A percentile compares a stretch with the other conserved stretches of the same genome.
phyloP scores from a whole-genome alignment of 306 rosid genomes.

The Lathyrus sativus region DNA sequence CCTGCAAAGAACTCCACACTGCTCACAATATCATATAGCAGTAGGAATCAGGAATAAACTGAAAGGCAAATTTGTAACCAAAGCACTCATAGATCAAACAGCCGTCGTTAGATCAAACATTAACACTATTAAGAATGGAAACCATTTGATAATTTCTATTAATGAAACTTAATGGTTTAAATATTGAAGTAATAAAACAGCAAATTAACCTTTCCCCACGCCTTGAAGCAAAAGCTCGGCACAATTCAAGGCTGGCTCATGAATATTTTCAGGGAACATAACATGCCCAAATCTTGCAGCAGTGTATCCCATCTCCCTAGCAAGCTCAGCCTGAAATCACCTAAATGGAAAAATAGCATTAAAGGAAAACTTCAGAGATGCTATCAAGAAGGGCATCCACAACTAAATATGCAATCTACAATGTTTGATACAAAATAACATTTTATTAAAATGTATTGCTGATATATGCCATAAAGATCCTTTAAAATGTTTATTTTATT shows the following conservation, averaged over 20 bases:
- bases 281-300: constrained; percentile 97
- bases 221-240: constrained; percentile 95
- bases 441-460: neutral
- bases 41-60: constrained; percentile 23
- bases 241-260: constrained; percentile 86
- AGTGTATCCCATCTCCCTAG: constrained; percentile 89
- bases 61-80: constrained; percentile 19
- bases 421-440: constrained; percentile 20
- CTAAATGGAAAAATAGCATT: constrained; percentile 56
- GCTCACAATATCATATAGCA: constrained; percentile 13
- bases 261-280: constrained; percentile 96
- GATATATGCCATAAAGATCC: constrained; percentile 20
- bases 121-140: constrained; percentile 16
- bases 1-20: constrained; percentile 23
- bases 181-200: constrained; percentile 20
- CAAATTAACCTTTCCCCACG: constrained; percentile 73
- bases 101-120: constrained; percentile 31
- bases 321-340: constrained; percentile 97
- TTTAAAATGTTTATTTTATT: constrained; percentile 3
- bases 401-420: constrained; percentile 25
- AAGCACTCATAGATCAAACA: constrained; percentile 30
- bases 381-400: constrained; percentile 26
- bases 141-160: constrained; percentile 9
- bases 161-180: constrained; percentile 1
- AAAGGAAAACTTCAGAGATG: constrained; percentile 54